Conservation (phyloP, 495 filamentous ascomycete genomes). For the Massariosphaeria phaeospora region DNA sequence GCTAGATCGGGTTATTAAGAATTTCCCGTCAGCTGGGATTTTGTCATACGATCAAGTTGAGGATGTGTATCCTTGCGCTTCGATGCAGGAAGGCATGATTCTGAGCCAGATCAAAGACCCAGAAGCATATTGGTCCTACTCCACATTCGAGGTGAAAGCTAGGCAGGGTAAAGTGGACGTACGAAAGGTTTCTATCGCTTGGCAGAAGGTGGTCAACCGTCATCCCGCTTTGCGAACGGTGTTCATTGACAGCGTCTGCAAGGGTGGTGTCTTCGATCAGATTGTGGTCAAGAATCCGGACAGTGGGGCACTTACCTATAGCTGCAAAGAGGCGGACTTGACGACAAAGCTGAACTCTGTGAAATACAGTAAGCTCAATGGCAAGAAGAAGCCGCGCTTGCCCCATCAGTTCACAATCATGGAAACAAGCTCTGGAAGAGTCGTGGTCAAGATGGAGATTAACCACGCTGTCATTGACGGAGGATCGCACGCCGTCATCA, state of each 20-base stretch:
- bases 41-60: slow-evolving; percentile 36
- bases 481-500: slow-evolving; percentile 46
- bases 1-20: slow-evolving; percentile 25
- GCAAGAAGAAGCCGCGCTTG: slow-evolving; percentile 40
- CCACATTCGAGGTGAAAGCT: slow-evolving; percentile 46
- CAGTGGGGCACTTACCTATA: slow-evolving; percentile 40
- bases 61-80: slow-evolving; percentile 45
- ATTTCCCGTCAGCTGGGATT: slow-evolving; percentile 13
- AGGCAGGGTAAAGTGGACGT: slow-evolving; percentile 37
- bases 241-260: slow-evolving; percentile 52
- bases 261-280: slow-evolving; percentile 52
- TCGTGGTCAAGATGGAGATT: slow-evolving; percentile 52
- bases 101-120: slow-evolving; percentile 49
- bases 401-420: slow-evolving; percentile 51
- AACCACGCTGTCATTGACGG: slow-evolving; percentile 54
- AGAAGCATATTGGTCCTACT: slow-evolving; percentile 46
- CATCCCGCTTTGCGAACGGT: slow-evolving; percentile 54
- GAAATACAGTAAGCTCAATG: slow-evolving; percentile 39
- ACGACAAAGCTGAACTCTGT: slow-evolving; percentile 41
- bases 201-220: slow-evolving; percentile 50
- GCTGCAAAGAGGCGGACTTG: slow-evolving; percentile 42
- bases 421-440: slow-evolving; percentile 40
- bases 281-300: slow-evolving; percentile 46
- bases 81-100: slow-evolving; percentile 47
- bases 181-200: slow-evolving; percentile 45